These are phyloP conservation scores for Millerozyma miso DNA, from an alignment of 805 yeast genomes.

Conservation along the genomic window DNA sequence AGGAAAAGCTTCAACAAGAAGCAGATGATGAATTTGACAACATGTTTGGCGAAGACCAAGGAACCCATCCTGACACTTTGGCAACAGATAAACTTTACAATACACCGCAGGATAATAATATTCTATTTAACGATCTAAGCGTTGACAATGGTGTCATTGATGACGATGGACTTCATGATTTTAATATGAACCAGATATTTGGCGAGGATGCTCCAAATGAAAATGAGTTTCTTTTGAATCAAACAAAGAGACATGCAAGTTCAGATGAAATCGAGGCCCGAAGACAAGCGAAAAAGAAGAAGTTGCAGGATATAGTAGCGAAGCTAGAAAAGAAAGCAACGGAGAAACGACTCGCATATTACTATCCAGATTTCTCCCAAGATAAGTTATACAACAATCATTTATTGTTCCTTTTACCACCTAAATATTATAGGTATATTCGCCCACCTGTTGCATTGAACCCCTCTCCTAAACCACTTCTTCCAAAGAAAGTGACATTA, in stretches of 20 bases:
- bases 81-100: constrained; percentile 18
- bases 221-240: not conserved
- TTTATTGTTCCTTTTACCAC: constrained; percentile 58
- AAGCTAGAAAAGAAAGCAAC: constrained; percentile 25
- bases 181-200: constrained; percentile 18
- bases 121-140: constrained; percentile 14
- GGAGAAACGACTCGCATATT: constrained; percentile 34
- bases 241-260: constrained; percentile 10
- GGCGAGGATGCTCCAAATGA: constrained; percentile 11
- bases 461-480: constrained; percentile 37
- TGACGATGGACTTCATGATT: constrained; percentile 23
- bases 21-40: constrained; percentile 40
- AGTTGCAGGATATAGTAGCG: constrained; percentile 23
- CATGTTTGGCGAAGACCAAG: constrained; percentile 29
- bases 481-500: constrained; percentile 56
- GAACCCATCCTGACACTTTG: constrained; percentile 4
- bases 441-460: constrained; percentile 41
- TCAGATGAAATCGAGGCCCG: constrained; percentile 16
- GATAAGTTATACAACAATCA: constrained; percentile 61
- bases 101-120: constrained; percentile 15
- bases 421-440: constrained; percentile 50
- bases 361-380: constrained; percentile 60
- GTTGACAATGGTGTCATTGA: constrained; percentile 11
- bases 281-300: constrained; percentile 22
- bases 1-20: constrained; percentile 20